phyloP scores from a whole-genome alignment of 2,329 filamentous ascomycete genomes.

The Botrytis squamosa region DNA sequence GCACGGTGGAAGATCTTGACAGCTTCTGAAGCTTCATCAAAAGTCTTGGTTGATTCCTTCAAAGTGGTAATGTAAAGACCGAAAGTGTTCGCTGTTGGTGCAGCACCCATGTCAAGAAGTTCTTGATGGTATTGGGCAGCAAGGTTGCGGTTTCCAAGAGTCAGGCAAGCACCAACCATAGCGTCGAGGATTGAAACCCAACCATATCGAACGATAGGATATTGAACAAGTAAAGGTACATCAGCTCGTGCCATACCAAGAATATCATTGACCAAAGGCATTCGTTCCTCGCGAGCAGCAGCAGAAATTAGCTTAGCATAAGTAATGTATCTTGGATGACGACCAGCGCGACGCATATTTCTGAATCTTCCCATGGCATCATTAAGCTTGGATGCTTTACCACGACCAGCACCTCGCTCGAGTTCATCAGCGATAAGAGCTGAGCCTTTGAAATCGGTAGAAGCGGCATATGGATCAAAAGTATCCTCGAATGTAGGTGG shows the following conservation, averaged over 20 bases:
- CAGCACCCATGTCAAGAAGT: constrained; percentile 82
- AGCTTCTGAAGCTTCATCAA: constrained; percentile 94
- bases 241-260: constrained; percentile 86
- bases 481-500: constrained; percentile 71
- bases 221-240: constrained; percentile 80
- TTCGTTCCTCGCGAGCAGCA: constrained; percentile 80
- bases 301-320: constrained; percentile 94
- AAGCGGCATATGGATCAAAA: constrained; percentile 87
- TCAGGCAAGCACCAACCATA: constrained; percentile 91
- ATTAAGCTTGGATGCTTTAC: constrained; percentile 67
- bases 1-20: constrained; percentile 96
- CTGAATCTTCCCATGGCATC: constrained; percentile 82
- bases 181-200: constrained; percentile 96
- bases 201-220: constrained; percentile 84
- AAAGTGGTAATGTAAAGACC: constrained; percentile 99
- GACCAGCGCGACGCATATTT: constrained; percentile 88
- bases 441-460: constrained; percentile 90
- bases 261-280: constrained; percentile 81
- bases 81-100: constrained; percentile 95
- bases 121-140: constrained; percentile 90
- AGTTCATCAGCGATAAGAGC: constrained; percentile 86
- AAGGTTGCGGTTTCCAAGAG: constrained; percentile 72
- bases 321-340: constrained; percentile 92
- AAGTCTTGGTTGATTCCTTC: constrained; percentile 95
- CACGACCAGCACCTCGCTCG: constrained; percentile 68